These are phyloP conservation scores for Penicillium taxi DNA, from an alignment of 495 filamentous ascomycete species.

Conservation along the genomic window DNA sequence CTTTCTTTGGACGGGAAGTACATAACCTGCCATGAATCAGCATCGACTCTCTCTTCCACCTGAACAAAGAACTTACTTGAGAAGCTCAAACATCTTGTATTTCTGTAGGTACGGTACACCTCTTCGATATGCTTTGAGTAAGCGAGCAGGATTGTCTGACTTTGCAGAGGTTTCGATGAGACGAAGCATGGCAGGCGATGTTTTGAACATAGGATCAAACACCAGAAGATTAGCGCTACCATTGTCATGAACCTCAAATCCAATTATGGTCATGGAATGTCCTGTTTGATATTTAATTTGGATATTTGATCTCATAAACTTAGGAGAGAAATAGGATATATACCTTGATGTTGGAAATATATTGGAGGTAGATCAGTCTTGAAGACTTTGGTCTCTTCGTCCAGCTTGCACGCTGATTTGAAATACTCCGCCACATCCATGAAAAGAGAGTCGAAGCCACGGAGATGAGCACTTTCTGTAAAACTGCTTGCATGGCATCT, in stretches of 20 bases:
- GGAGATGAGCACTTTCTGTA: slow-evolving; percentile 26
- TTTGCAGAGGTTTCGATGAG: slow-evolving; percentile 41
- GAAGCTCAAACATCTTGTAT: slow-evolving; percentile 68
- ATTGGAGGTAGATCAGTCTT: slow-evolving; percentile 69
- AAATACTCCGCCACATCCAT: slow-evolving; percentile 71
- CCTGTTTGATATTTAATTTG: slow-evolving; percentile 38
- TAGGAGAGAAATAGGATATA: background rate
- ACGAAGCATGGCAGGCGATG: slow-evolving; percentile 53
- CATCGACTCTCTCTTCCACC: background rate
- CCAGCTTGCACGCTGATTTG: slow-evolving; percentile 34
- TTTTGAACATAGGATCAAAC: slow-evolving; percentile 82
- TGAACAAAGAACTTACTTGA: slow-evolving; percentile 48
- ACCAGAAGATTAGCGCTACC: slow-evolving; percentile 68
- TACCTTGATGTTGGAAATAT: slow-evolving; percentile 82
- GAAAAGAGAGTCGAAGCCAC: slow-evolving; percentile 52
- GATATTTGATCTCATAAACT: background rate
- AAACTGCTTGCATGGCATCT: slow-evolving; percentile 50
- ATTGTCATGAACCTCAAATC: slow-evolving; percentile 61
- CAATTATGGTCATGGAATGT: slow-evolving; percentile 89
- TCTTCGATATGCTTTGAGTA: slow-evolving; percentile 65
- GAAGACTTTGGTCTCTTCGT: slow-evolving; percentile 46
- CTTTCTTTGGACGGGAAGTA: background rate
- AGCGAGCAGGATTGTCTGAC: slow-evolving; percentile 41
- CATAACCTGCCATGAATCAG: slow-evolving; percentile 7
- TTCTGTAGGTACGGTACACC: slow-evolving; percentile 57